A percentile compares a stretch with the other conserved stretches of the same genome.
phyloP scores from a whole-genome alignment of 179 eudicot genomes.

The Amaranthus tricolor region DNA sequence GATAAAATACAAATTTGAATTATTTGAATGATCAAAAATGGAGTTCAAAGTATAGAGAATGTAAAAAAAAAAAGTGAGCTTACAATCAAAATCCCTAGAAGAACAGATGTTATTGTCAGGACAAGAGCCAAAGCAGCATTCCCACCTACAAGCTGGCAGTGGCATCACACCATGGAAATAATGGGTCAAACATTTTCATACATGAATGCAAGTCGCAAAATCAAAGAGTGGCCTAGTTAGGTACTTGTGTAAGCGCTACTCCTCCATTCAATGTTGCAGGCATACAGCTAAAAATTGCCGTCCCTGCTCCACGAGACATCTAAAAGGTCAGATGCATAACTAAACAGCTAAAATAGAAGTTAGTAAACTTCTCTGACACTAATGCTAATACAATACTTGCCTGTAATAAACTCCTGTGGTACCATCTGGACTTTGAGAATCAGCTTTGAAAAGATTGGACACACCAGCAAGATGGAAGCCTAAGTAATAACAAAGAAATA shows the following conservation, averaged over 20 bases:
- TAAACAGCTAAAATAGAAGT: not conserved
- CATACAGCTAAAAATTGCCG: conserved; percentile 45
- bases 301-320: conserved; percentile 32
- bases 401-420: conserved; percentile 48
- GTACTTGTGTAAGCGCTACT: conserved; percentile 50
- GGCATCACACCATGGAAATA: conserved; percentile 17
- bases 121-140: conserved; percentile 48
- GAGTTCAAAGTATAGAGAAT: not conserved
- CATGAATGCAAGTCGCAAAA: not conserved
- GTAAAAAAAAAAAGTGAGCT: conserved; percentile 17
- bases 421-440: conserved; percentile 36
- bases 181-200: conserved; percentile 7
- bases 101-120: conserved; percentile 41
- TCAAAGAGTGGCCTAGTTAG: conserved; percentile 10
- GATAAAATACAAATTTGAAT: not conserved
- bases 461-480: conserved; percentile 37
- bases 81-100: conserved; percentile 41
- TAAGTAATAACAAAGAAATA: conserved; percentile 20
- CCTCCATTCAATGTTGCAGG: conserved; percentile 46
- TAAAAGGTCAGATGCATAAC: conserved; percentile 20
- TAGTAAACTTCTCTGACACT: not conserved
- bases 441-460: conserved; percentile 39
- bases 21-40: not conserved
- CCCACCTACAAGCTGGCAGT: conserved; percentile 49
- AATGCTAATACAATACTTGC: conserved; percentile 20